Evolutionary conservation across 257 asterid genomes (phyloP), one percentile per base, ranked within the genome.

Genomic region (Coffea canephora): DNA sequence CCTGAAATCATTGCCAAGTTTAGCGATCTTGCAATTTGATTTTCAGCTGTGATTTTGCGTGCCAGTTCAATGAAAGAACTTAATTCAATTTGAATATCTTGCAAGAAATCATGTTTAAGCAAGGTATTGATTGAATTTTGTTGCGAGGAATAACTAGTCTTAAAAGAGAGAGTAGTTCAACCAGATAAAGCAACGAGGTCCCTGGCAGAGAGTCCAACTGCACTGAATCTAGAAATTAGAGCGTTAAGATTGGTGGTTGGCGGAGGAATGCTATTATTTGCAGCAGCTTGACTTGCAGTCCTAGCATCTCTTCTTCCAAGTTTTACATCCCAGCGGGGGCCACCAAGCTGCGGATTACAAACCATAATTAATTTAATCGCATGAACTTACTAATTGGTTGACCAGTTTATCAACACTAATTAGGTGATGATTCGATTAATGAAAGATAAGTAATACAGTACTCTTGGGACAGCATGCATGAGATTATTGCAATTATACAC

Each of bases 121-220:
- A 12, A 75, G 36, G 66, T 31, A 36, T 34, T 75, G 39, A 14
- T 39, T 61, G 54, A 54, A 75, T 7, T 52, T 7, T 45, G 12
- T 11, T 27, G 21, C 16, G 23, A 18, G 46, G 8, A 19, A 25
- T 16, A 45, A 43, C 41, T 18, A 1, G 21, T 23, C 6, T 34
- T 9, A 31, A 82, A 41, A 78, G 57, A 3, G 45, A 23, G 43
- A 36, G 16, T 43, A 15, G 59, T 71, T 81, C 19, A 55, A 93
- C 97, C 98, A 3, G 98, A 89, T 80, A 95, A 87, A 77, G 92
- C 98, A 71, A 95, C 97, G 80, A 95, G 55, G 85, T 93, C 97
- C 78, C 79, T 89, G 13, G 90, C 67, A 6, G 99, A 91, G 77
- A 95, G 96, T 73, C 98, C 98, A 31, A 89, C 86, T 25, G 89